A percentile compares a stretch with the other conserved stretches of the same genome.
phyloP scores from a whole-genome alignment of 768 basidiomycete species.

The Auricularia cornea region DNA sequence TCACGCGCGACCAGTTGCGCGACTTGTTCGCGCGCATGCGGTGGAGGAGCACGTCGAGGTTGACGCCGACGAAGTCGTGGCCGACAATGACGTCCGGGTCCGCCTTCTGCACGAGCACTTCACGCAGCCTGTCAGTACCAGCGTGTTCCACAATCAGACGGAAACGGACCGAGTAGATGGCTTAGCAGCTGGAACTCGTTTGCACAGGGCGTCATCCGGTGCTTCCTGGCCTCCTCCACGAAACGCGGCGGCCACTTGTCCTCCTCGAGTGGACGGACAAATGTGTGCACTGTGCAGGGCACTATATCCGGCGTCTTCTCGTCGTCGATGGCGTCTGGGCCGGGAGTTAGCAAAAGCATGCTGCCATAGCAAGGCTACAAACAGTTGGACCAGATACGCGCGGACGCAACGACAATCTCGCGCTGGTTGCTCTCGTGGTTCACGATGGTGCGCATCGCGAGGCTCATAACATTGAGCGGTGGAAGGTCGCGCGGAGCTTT shows the following conservation, averaged over 20 bases:
- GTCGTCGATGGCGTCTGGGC: slow-evolving; percentile 78
- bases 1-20: slow-evolving; percentile 91
- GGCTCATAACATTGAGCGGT: slow-evolving; percentile 82
- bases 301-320: slow-evolving; percentile 83
- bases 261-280: slow-evolving; percentile 65
- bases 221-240: slow-evolving; percentile 56
- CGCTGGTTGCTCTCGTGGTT: slow-evolving; percentile 91
- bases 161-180: slow-evolving; percentile 56
- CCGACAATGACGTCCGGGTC: slow-evolving; percentile 95
- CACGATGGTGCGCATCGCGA: slow-evolving; percentile 82
- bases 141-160: neutral
- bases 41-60: slow-evolving; percentile 82
- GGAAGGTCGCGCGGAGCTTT: slow-evolving; percentile 72
- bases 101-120: slow-evolving; percentile 69
- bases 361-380: slow-evolving; percentile 14
- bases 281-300: slow-evolving; percentile 76
- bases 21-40: slow-evolving; percentile 86
- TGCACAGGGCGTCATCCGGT: slow-evolving; percentile 48
- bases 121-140: slow-evolving; percentile 2
- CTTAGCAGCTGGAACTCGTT: slow-evolving; percentile 84
- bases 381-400: slow-evolving; percentile 76
- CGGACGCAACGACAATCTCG: slow-evolving; percentile 83
- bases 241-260: slow-evolving; percentile 82
- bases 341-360: neutral
- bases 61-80: slow-evolving; percentile 86